Conservation (phyloP, 768 basidiomycete genomes). For the Boletus barrowsii region DNA sequence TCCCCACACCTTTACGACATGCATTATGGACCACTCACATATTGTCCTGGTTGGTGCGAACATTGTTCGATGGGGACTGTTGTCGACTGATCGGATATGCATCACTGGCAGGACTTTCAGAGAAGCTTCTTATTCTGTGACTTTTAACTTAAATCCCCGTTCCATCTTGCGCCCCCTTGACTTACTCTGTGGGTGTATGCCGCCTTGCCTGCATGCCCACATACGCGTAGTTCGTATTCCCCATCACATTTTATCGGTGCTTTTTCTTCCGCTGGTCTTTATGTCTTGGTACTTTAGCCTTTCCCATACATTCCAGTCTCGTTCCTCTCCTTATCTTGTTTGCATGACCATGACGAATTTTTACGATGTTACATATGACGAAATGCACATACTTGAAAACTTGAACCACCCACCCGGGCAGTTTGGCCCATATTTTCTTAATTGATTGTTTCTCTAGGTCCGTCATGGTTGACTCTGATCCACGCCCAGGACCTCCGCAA, state of each 20-base stretch:
- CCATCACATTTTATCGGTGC: conserved; percentile 7
- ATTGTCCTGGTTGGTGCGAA: conserved; percentile 20
- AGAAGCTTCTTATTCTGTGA: conserved; percentile 20
- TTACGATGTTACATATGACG: conserved; percentile 29
- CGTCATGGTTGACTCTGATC: too few relatives aligned
- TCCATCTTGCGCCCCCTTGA: conserved; percentile 10
- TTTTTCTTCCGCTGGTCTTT: conserved; percentile 1
- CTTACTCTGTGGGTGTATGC: background rate
- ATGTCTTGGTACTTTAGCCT: conserved; percentile 10
- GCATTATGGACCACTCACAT: conserved; percentile 29
- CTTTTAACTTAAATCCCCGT: conserved; percentile 18
- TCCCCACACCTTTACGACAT: conserved; percentile 24
- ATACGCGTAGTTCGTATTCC: background rate
- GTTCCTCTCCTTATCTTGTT: conserved; percentile 9
- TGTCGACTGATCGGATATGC: conserved; percentile 14
- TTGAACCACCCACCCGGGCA: too few relatives aligned
- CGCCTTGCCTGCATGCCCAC: conserved; percentile 1
- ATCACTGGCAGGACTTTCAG: conserved; percentile 21
- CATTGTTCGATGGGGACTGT: conserved; percentile 8
- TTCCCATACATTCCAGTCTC: conserved; percentile 1
- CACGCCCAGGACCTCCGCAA: too few relatives aligned
- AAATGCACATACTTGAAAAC: conserved; percentile 18
- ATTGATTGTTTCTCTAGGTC: too few relatives aligned
- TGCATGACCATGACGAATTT: conserved; percentile 25
- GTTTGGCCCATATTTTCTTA: too few relatives aligned